Percentiles rank a stretch among this genome's conserved stretches.
phyloP scores from a whole-genome alignment of 257 asterid species.

The Anisodus tanguticus region DNA sequence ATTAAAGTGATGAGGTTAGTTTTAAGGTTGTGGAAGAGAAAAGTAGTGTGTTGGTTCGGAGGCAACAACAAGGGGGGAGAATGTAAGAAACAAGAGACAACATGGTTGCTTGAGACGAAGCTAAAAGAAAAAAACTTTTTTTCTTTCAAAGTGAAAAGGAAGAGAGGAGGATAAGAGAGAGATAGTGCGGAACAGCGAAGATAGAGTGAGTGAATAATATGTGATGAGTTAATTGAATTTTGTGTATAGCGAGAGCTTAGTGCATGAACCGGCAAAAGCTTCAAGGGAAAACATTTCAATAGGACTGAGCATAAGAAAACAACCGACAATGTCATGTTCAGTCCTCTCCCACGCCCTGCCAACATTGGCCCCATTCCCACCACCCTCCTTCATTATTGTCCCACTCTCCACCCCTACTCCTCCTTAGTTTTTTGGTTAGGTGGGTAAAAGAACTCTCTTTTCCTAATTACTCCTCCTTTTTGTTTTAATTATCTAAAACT shows the following conservation, averaged over 20 bases:
- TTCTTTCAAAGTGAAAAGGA: neutral
- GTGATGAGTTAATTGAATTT: constrained; percentile 34
- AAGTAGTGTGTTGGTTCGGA: constrained; percentile 57
- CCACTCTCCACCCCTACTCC: neutral
- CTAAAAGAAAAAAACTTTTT: constrained; percentile 33
- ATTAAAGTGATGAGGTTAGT: neutral
- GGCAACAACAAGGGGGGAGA: constrained; percentile 66
- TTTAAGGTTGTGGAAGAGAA: neutral
- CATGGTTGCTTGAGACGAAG: constrained; percentile 95
- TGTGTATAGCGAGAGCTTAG: neutral
- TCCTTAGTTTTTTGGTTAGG: neutral
- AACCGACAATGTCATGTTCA: constrained; percentile 99
- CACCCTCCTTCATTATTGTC: constrained; percentile 69
- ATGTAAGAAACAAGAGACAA: constrained; percentile 93
- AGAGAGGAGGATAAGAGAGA: neutral
- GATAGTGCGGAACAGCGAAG: constrained; percentile 26
- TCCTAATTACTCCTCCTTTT: neutral
- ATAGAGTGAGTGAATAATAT: neutral
- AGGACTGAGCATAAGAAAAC: constrained; percentile 55
- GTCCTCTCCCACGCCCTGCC: constrained; percentile 99
- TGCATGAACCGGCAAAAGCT: neutral
- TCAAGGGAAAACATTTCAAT: constrained; percentile 30
- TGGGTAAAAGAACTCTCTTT: neutral
- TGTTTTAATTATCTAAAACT: neutral
- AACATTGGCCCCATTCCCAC: constrained; percentile 57